Percentiles rank a stretch among this genome's conserved stretches.
Evolutionary conservation across 257 asterid genomes (phyloP).

Genomic region (Solanum lycopersicoides): DNA sequence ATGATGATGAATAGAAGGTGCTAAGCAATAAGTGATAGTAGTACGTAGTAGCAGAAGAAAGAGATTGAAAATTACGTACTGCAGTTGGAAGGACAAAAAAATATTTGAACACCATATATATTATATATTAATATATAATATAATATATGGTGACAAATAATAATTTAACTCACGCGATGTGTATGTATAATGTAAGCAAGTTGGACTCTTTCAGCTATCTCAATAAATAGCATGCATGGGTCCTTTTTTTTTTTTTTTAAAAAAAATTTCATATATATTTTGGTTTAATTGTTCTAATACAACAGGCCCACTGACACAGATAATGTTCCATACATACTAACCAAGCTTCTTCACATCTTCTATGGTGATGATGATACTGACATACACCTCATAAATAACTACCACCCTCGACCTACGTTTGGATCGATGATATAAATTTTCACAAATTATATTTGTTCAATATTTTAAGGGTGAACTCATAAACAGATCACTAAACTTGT

Average conservation of each 20-base stretch:
- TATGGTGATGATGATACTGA: background rate
- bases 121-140: too few relatives aligned
- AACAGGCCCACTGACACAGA: background rate
- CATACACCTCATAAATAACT: background rate
- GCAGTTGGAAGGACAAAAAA: background rate
- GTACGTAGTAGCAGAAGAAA: background rate
- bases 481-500: too few relatives aligned
- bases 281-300: background rate
- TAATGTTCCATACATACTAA: background rate
- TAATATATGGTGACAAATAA: conserved; percentile 1
- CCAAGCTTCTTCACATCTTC: background rate
- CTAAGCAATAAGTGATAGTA: background rate
- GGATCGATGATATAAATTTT: background rate
- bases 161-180: conserved; percentile 49
- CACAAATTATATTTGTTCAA: background rate
- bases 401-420: background rate
- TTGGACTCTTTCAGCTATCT: background rate
- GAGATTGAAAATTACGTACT: background rate
- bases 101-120: background rate
- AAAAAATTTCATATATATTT: too few relatives aligned
- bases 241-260: conserved; percentile 5
- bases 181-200: conserved; percentile 15
- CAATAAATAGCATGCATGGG: background rate
- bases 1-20: background rate
- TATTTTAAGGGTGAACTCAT: background rate